These are phyloP conservation scores for Puccinia horiana DNA, from an alignment of 1,284 basidiomycete species.

Conservation along the genomic window DNA sequence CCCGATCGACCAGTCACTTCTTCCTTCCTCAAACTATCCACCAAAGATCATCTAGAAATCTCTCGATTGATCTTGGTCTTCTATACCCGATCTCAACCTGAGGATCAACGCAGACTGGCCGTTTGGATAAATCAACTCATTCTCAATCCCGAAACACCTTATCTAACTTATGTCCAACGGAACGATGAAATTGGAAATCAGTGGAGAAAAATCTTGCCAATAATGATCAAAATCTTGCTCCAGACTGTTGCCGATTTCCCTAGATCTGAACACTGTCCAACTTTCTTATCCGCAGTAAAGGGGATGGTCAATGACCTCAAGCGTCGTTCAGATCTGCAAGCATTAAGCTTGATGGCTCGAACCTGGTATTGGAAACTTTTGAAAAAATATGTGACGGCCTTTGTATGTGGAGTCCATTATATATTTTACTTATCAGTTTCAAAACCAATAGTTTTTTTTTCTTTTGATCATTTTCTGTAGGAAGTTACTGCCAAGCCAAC, in stretches of 20 bases:
- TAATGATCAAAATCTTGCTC: conserved; percentile 21
- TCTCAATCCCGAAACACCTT: neutral
- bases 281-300: conserved; percentile 9
- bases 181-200: conserved; percentile 14
- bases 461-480: conserved; percentile 34
- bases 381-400: conserved; percentile 28
- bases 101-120: conserved; percentile 33
- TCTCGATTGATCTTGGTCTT: conserved; percentile 33
- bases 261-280: conserved; percentile 18
- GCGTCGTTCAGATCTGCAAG: neutral
- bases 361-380: conserved; percentile 32
- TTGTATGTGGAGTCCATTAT: conserved; percentile 8
- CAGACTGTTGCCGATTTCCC: conserved; percentile 24
- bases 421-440: neutral
- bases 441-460: neutral
- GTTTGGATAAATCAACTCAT: conserved; percentile 9
- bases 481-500: conserved; percentile 4
- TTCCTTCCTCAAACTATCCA: conserved; percentile 11
- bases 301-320: conserved; percentile 19
- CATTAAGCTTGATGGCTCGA: neutral
- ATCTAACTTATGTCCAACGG: neutral
- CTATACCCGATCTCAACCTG: conserved; percentile 14
- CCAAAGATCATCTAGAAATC: conserved; percentile 23
- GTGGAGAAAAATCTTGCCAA: conserved; percentile 27
- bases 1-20: neutral